Evolutionary conservation across 495 filamentous ascomycete genomes (phyloP).

Genomic region (Apiosordaria backusii): DNA sequence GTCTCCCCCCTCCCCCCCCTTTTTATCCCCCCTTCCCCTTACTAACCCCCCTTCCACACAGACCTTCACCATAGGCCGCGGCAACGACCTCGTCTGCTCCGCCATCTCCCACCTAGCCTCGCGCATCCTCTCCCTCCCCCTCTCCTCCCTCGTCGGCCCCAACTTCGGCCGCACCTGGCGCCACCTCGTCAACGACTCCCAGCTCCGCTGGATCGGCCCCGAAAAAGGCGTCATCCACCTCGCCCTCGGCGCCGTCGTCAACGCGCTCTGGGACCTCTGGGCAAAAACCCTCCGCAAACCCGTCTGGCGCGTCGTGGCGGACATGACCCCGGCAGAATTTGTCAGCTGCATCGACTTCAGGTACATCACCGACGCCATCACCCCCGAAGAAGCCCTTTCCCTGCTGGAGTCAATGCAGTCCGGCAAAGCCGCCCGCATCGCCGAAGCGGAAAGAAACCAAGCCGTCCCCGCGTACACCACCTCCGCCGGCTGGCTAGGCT

Average conservation of each 20-base stretch:
- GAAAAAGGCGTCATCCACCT: conserved; percentile 96
- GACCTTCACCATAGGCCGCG: conserved; percentile 96
- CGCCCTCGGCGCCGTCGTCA: conserved; percentile 84
- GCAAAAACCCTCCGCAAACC: conserved; percentile 81
- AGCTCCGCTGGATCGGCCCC: conserved; percentile 91
- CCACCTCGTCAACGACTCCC: conserved; percentile 82
- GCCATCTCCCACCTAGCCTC: conserved; percentile 75
- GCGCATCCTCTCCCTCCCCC: conserved; percentile 67
- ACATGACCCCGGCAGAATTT: conserved; percentile 84
- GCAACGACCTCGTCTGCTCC: conserved; percentile 88
- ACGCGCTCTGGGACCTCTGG: conserved; percentile 95
- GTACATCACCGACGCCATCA: conserved; percentile 91
- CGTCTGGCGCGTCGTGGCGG: conserved; percentile 84
- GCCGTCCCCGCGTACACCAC: conserved; percentile 92
- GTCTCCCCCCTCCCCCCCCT: neutral
- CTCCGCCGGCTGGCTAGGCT: conserved; percentile 91
- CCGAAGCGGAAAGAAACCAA: conserved; percentile 62
- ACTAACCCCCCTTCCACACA: conserved; percentile 27
- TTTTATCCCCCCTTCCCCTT: neutral
- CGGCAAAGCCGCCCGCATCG: conserved; percentile 63
- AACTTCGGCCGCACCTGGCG: conserved; percentile 91
- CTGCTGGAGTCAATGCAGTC: conserved; percentile 60
- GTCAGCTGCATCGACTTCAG: conserved; percentile 88
- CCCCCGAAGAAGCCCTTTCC: conserved; percentile 75
- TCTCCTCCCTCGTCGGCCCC: conserved; percentile 63